Evolutionary conservation across 495 filamentous ascomycete genomes (phyloP).

Genomic region (Opeltia flavorubescens): DNA sequence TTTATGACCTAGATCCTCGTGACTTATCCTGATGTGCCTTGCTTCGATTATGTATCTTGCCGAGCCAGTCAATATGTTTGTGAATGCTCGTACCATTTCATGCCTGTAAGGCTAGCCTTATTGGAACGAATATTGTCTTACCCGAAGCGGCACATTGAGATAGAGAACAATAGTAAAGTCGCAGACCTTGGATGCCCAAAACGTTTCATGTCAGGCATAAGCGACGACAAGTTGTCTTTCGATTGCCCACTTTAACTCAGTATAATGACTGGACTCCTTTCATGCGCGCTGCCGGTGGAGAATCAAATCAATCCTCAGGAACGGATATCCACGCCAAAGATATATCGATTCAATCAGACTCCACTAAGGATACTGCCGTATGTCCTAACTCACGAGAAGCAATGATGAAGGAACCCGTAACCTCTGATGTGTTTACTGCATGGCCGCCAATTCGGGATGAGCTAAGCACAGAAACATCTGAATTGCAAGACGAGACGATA

Average conservation of each 20-base stretch:
- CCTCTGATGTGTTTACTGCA: constrained; percentile 52
- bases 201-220: background rate
- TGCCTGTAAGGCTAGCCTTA: too few relatives aligned
- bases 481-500: constrained; percentile 51
- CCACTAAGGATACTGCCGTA: too few relatives aligned
- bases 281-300: background rate
- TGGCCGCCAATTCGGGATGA: constrained; percentile 50
- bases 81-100: too few relatives aligned
- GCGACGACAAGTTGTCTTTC: background rate
- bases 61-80: too few relatives aligned
- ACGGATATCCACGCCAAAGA: too few relatives aligned
- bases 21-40: too few relatives aligned
- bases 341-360: background rate
- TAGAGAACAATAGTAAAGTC: background rate
- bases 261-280: background rate
- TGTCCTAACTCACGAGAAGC: background rate
- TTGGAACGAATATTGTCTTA: too few relatives aligned
- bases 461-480: constrained; percentile 53
- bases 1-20: background rate
- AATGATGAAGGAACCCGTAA: too few relatives aligned
- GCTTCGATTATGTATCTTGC: too few relatives aligned
- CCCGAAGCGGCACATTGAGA: too few relatives aligned
- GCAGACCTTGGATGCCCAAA: background rate
- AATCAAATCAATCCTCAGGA: too few relatives aligned
- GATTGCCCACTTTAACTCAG: background rate